Evolutionary conservation across 2,329 filamentous ascomycete species (phyloP).

Genomic region (Chaetomiaceae sp.): DNA sequence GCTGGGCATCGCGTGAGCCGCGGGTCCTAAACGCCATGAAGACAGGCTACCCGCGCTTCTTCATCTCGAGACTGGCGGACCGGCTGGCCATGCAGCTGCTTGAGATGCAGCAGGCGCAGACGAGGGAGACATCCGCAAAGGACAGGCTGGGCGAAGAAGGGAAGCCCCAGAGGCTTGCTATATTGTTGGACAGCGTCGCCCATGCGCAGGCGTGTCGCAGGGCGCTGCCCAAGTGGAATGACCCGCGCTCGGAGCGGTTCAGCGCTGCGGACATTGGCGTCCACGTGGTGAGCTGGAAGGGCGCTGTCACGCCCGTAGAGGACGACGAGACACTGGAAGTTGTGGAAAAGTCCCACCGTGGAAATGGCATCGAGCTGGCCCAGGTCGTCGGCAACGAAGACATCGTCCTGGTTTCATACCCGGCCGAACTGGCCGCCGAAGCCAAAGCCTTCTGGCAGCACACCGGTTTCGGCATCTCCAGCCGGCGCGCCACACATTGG

Average conservation of each 20-base stretch:
- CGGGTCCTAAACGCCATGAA: constrained; percentile 17
- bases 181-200: background rate
- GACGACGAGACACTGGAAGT: background rate
- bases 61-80: constrained; percentile 14
- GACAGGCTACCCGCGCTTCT: constrained; percentile 23
- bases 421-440: constrained; percentile 1
- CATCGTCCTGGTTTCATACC: constrained; percentile 15
- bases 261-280: background rate
- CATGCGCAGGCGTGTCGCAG: constrained; percentile 4
- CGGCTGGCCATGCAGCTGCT: constrained; percentile 7
- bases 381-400: constrained; percentile 6
- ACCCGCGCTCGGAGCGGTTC: accelerated
- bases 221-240: background rate
- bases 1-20: constrained; percentile 18
- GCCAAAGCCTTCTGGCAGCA: constrained; percentile 23
- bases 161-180: background rate
- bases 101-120: background rate
- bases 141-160: background rate
- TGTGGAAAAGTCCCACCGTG: background rate
- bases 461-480: constrained; percentile 23
- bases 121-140: background rate
- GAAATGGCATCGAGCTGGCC: background rate
- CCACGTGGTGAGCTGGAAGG: constrained; percentile 9
- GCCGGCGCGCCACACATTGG: constrained; percentile 17
- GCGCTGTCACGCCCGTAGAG: background rate